Conservation (phyloP, 495 filamentous ascomycete species). For the Sordaria brevicollis region DNA sequence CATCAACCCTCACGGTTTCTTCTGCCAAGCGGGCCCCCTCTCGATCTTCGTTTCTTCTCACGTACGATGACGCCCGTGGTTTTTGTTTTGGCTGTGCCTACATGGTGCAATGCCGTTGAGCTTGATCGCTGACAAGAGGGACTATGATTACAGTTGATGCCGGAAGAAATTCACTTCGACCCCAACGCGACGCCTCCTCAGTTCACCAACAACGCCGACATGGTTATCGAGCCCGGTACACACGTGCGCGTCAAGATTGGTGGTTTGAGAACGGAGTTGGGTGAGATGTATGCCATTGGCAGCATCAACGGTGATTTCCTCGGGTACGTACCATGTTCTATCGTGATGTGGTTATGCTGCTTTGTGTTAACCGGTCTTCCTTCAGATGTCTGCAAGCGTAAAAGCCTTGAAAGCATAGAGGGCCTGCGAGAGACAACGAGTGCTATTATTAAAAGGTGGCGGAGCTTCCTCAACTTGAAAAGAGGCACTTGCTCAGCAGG, state of each 20-base stretch:
- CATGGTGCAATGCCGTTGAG: background rate
- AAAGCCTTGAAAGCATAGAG: background rate
- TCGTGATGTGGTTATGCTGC: background rate
- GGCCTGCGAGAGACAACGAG: too few relatives aligned
- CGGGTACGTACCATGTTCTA: constrained; percentile 25
- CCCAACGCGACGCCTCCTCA: constrained; percentile 79
- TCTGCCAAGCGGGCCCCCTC: constrained; percentile 80
- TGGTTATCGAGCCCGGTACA: constrained; percentile 86
- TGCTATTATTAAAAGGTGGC: too few relatives aligned
- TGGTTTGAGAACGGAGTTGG: constrained; percentile 83
- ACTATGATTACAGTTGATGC: constrained; percentile 63
- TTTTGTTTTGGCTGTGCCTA: constrained; percentile 6
- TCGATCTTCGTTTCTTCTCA: constrained; percentile 79
- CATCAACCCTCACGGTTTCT: constrained; percentile 87
- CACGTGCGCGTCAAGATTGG: constrained; percentile 90
- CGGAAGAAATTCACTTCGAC: constrained; percentile 84
- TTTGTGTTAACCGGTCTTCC: background rate
- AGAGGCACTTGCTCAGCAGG: background rate
- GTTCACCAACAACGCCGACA: constrained; percentile 78
- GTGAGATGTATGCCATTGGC: constrained; percentile 89
- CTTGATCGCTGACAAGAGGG: background rate
- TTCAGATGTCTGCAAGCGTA: background rate
- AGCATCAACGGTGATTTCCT: constrained; percentile 85
- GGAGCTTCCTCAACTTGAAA: background rate
- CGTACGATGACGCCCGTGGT: constrained; percentile 40